Conservation (phyloP, 1,139 yeast species). For the Yamadazyma conglobata region DNA sequence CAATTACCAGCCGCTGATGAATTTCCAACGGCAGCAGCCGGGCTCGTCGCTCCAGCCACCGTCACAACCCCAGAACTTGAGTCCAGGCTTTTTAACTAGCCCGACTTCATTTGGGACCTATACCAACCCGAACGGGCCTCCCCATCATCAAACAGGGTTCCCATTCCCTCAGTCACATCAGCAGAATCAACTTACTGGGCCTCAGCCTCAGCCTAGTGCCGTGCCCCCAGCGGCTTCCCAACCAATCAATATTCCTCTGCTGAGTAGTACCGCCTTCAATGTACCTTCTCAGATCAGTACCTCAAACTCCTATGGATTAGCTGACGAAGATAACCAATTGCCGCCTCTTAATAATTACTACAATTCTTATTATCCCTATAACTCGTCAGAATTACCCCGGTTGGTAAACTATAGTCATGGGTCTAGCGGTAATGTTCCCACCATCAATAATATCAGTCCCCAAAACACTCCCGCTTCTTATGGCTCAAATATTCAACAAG, state of each 20-base stretch:
- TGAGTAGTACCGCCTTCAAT: not conserved
- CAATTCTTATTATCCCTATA: conserved; percentile 4
- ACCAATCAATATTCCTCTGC: not conserved
- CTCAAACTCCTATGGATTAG: no score
- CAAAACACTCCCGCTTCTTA: no score
- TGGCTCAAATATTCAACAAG: not conserved
- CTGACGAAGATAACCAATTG: conserved; percentile 3
- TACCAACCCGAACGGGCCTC: not conserved
- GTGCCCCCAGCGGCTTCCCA: not conserved
- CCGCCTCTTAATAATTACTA: conserved; percentile 4
- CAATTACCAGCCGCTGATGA: no score
- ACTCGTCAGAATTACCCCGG: conserved; percentile 4
- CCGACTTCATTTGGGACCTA: no score
- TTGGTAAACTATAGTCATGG: conserved; percentile 1
- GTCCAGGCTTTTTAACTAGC: no score
- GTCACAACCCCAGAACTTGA: no score
- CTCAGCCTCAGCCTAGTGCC: no score
- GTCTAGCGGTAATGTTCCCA: no score
- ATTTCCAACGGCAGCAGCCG: conserved; percentile 2
- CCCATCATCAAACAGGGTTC: not conserved
- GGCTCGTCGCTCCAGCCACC: no score
- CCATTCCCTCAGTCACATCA: not conserved
- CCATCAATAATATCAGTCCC: no score
- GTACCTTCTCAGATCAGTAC: not conserved
- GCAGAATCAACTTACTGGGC: not conserved